Percentiles rank a stretch among this genome's conserved stretches.
Conservation (phyloP, 192 early-diverging fungal genomes). For the Rhizophlyctis rosea region DNA sequence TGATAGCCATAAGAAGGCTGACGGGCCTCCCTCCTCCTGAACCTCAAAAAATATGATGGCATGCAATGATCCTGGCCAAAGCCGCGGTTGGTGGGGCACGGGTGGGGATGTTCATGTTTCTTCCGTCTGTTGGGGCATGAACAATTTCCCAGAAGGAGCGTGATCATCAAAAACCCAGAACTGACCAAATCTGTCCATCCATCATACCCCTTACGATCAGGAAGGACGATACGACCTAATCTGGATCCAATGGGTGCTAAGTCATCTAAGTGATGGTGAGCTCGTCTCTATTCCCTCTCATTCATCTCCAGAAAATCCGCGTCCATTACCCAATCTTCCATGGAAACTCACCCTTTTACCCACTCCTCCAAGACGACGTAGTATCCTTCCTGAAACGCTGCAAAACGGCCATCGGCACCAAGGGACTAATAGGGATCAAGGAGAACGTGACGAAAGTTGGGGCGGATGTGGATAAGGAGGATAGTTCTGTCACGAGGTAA, state of each 20-base stretch:
- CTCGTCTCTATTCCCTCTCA: neutral
- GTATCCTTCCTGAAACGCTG: conserved; percentile 79
- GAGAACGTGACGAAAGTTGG: conserved; percentile 75
- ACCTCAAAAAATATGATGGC: too few species aligned
- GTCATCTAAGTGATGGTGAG: conserved; percentile 85
- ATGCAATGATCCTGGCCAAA: too few species aligned
- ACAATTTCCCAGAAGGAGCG: too few species aligned
- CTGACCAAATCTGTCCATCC: too few species aligned
- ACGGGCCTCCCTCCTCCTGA: too few species aligned
- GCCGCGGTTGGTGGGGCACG: too few species aligned
- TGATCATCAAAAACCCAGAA: too few species aligned
- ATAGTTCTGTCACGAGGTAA: conserved; percentile 43
- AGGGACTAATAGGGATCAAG: conserved; percentile 83
- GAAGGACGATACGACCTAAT: conserved; percentile 81
- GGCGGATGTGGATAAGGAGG: conserved; percentile 75
- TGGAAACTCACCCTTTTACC: neutral
- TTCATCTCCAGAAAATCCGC: neutral
- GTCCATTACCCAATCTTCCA: conserved; percentile 5
- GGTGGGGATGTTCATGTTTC: too few species aligned
- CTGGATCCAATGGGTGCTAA: conserved; percentile 98
- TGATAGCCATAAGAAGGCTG: too few species aligned
- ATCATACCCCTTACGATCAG: too few species aligned
- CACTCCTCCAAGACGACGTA: conserved; percentile 63
- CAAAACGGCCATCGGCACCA: conserved; percentile 59
- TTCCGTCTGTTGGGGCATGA: too few species aligned